Evolutionary conservation across 768 basidiomycete species (phyloP).

Genomic region (Tylopilus intermedius): DNA sequence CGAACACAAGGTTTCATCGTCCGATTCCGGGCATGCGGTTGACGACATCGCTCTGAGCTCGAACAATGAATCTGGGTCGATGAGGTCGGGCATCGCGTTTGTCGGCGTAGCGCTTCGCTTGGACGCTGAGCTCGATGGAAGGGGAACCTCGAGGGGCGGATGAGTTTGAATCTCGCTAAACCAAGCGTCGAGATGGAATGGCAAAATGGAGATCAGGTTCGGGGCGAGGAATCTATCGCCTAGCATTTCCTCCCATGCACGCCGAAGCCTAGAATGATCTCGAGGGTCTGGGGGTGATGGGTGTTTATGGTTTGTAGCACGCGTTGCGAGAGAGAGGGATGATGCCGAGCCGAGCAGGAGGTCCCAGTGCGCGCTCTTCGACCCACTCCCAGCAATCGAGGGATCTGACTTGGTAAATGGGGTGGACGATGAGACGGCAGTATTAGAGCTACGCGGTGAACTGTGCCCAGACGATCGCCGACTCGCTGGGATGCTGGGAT

Average conservation of each 20-base stretch:
- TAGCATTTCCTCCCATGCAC: conserved; percentile 68
- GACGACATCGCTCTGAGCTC: conserved; percentile 28
- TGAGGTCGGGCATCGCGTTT: conserved; percentile 15
- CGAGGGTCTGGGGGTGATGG: conserved; percentile 41
- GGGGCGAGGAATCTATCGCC: conserved; percentile 50
- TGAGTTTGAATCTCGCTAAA: conserved; percentile 52
- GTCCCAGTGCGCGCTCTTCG: conserved; percentile 13
- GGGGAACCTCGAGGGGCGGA: conserved; percentile 44
- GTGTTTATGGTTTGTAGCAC: conserved; percentile 7
- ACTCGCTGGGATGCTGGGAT: conserved; percentile 2
- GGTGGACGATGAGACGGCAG: conserved; percentile 17
- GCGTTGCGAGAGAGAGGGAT: conserved; percentile 19
- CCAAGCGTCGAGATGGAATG: conserved; percentile 58
- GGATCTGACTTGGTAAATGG: conserved; percentile 24
- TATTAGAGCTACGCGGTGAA: conserved; percentile 28
- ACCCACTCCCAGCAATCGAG: conserved; percentile 12
- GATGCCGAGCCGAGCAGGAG: conserved; percentile 14
- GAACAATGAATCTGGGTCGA: conserved; percentile 30
- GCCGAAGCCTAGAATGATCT: conserved; percentile 58
- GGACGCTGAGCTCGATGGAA: conserved; percentile 48
- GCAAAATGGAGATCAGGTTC: conserved; percentile 53
- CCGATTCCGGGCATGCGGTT: conserved; percentile 20
- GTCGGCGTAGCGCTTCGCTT: conserved; percentile 17
- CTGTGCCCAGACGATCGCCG: conserved; percentile 18
- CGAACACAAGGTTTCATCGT: conserved; percentile 22